Conservation (phyloP, 2,329 filamentous ascomycete genomes). For the Coniochaeta ligniaria region DNA sequence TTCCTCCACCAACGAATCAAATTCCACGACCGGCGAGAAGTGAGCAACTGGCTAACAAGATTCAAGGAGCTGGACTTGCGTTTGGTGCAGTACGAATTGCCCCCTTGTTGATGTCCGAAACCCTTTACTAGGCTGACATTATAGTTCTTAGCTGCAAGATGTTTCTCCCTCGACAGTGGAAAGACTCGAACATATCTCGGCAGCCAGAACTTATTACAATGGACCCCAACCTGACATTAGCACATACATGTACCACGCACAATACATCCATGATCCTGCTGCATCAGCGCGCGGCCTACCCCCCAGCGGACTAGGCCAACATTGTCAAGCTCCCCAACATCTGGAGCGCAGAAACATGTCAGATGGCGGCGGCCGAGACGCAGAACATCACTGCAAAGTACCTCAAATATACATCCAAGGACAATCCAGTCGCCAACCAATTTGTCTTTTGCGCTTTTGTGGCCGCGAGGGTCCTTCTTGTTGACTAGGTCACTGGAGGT, state of each 20-base stretch:
- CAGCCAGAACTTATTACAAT: slow-evolving; percentile 18
- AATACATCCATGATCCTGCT: slow-evolving; percentile 40
- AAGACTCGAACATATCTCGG: slow-evolving; percentile 20
- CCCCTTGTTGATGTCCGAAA: no score
- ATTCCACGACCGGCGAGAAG: slow-evolving; percentile 27
- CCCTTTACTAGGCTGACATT: no score
- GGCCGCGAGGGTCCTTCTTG: slow-evolving; percentile 31
- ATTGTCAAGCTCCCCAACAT: slow-evolving; percentile 25
- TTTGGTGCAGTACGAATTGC: no score
- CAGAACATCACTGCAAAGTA: slow-evolving; percentile 36
- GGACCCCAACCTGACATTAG: slow-evolving; percentile 39
- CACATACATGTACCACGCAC: slow-evolving; percentile 39
- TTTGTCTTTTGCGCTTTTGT: slow-evolving; percentile 37
- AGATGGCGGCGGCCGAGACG: slow-evolving; percentile 33
- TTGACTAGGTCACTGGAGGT: slow-evolving; percentile 21
- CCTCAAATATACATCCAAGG: slow-evolving; percentile 23
- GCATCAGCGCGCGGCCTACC: slow-evolving; percentile 38
- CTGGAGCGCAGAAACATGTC: slow-evolving; percentile 38
- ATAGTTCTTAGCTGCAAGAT: no score
- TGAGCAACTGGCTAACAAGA: slow-evolving; percentile 21
- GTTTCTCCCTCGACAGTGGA: slow-evolving; percentile 34
- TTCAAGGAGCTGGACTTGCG: slow-evolving; percentile 41
- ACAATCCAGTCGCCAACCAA: slow-evolving; percentile 21
- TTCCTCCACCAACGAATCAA: slow-evolving; percentile 36
- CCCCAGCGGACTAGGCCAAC: slow-evolving; percentile 18